Percentiles rank a stretch among this genome's conserved stretches.
Conservation (phyloP, 306 rosid genomes). For the Alnus rubra region DNA sequence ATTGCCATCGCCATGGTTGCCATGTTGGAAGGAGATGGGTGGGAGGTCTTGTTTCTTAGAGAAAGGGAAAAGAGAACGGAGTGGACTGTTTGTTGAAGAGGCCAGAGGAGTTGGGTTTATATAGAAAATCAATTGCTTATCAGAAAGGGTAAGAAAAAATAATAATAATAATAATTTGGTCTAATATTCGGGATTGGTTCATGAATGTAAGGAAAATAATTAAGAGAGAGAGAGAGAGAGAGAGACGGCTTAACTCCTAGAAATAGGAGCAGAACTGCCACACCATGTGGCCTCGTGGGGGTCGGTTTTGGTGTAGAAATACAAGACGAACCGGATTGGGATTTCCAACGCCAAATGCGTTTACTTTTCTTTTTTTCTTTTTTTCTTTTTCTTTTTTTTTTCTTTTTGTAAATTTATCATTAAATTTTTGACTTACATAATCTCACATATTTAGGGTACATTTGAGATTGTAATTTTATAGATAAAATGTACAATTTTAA, state of each 20-base stretch:
- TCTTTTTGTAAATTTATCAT: too few species aligned
- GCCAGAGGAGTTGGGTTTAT: conserved; percentile 19
- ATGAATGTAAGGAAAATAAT: background rate
- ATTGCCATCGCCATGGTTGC: conserved; percentile 1
- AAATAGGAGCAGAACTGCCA: background rate
- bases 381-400: too few species aligned
- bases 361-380: too few species aligned
- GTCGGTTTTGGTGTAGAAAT: background rate
- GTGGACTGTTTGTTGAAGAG: conserved; percentile 21
- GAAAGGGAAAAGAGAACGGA: background rate
- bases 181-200: conserved; percentile 20
- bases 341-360: too few species aligned
- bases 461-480: too few species aligned
- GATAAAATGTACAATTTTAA: too few species aligned
- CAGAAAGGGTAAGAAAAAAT: background rate
- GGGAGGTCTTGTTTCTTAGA: background rate
- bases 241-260: background rate
- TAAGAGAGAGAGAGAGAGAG: background rate
- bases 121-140: background rate
- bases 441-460: too few species aligned
- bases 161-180: background rate
- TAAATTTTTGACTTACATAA: too few species aligned
- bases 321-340: background rate
- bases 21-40: background rate
- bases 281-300: conserved; percentile 10